Conservation (phyloP, 176 grass and related monocot genomes). For the sorghum (Sorghum bicolor) region DNA sequence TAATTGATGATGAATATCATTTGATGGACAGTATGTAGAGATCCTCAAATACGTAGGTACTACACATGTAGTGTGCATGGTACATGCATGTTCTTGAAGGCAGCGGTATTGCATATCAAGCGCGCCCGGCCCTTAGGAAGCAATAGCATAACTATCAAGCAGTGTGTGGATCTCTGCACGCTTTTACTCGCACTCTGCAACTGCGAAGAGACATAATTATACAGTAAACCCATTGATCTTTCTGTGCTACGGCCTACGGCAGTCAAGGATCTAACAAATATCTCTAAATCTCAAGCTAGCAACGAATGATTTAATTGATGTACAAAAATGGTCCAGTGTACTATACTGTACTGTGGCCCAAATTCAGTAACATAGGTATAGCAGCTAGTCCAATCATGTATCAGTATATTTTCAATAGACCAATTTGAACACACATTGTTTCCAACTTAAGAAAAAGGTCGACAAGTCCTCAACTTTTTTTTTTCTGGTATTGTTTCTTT, state of each 20-base stretch:
- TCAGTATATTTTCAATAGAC: not conserved
- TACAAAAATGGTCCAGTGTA: not conserved
- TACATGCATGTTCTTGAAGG: slow-evolving; percentile 13
- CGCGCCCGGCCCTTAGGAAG: not conserved
- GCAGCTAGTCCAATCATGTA: not conserved
- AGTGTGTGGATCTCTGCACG: not conserved
- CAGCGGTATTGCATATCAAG: not conserved
- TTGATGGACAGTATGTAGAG: not conserved
- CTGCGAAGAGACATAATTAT: slow-evolving; percentile 7
- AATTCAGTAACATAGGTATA: not conserved
- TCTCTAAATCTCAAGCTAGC: not conserved
- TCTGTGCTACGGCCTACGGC: slow-evolving; percentile 26
- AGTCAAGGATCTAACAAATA: not conserved
- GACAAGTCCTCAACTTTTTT: not conserved
- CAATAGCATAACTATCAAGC: not conserved
- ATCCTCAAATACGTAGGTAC: not conserved
- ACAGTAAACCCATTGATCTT: slow-evolving; percentile 24
- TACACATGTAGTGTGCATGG: not conserved
- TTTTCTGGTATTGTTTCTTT: not conserved
- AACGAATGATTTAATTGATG: not conserved
- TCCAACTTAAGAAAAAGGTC: not conserved
- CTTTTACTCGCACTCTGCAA: slow-evolving; percentile 22
- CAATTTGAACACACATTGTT: not conserved
- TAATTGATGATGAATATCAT: not conserved
- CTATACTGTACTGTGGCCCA: not conserved